Base-by-base conservation (phyloP, 331 rosid species). In the Cydonia oblonga region DNA sequence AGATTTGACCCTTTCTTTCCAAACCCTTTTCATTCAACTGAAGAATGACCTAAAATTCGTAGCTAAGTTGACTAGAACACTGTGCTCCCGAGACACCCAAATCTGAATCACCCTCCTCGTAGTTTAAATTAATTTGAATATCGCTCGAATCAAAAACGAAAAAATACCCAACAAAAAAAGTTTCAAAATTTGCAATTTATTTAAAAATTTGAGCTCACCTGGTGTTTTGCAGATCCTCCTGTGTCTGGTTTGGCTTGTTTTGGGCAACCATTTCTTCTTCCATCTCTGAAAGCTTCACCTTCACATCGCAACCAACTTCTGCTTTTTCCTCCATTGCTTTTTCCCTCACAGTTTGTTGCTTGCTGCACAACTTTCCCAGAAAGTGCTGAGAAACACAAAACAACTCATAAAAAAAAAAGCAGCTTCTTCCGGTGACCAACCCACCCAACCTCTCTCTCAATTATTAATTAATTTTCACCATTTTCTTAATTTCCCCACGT, bases 401-500 rank as follows among this genome's bases (percentile, higher is more conserved):
- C 69, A 72, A 44, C 38, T 58, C 42, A 10, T 26, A 19, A 49
- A 24, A 26, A 49, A 24, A 26, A 5, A 24, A 6, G 28, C 32
- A 5, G 9, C 61, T 3, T 26, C 68, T 20, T 18, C 32, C 32
- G 60, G 58, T 33, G 68, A 60, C 59, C 76, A 26, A 59, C 60
- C 30, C 20, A 18, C 15, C 15, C 16, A 40, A 16, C 22, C 22
- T 7, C 22, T 18, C 10, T 51, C 28, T 28, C 20, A 42, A 72
- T 72, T 12, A 61, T 72, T 59, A 22, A 56, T 20, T 25, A 11
- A 25, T 59, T 25, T 72, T 26, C 28, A n/a, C 44, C 9, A 42
- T 72, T 26, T 60, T 58, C 20, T 42, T 60, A 60, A 60, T 72
- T 32, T 58, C 56, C 76, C 60, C 76, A 72, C 76, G 76, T 72